Base-by-base conservation (phyloP, 179 eudicot genomes). In the Camellia oleifera region DNA sequence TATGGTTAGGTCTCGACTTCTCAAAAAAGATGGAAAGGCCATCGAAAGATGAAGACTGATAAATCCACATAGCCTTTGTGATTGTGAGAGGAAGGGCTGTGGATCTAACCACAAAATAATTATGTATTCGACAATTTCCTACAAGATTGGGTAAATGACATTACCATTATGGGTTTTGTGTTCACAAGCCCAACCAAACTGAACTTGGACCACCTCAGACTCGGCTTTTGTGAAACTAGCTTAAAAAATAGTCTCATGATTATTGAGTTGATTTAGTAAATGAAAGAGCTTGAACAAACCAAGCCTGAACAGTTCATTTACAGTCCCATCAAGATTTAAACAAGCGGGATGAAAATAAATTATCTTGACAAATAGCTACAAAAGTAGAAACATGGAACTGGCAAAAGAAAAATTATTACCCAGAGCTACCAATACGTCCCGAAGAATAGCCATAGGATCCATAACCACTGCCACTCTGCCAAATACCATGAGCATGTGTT, bases 361-460 rank as follows among this genome's bases (percentile, higher is more conserved):
- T 20, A 62, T 53, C 10, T 46, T 5, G 5, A 64, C 18, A 64
- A 65, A 13, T 70, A 48, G 46, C 57, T 13, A 17, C 4, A 5
- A 57, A 57, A 77, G 7, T 60, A 71, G n/a, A 72, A 53, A 40
- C 17, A 40, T 45, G 48, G 63, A 84, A 57, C 7, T 20, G 52
- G 53, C 42, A 20, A 69, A 72, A 52, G 12, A 53, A 67, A 63
- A 77, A 58, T 53, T 60, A 85, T 86, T 91, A 96, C 99, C 96
- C 92, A 64, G 97, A 89, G 82, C 91, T 78, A 82, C 87, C 82
- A 82, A 88, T 88, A 69, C 96, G 96, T 9, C 98, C 98, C 5
- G 94, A 87, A 40, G 99, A 89, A 83, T 94, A 90, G 84, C 91
- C 88, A 72, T 96, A 94, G 52, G 82, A 88, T 83, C 96, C 99